Evolutionary conservation across 352 stramenopile species (phyloP).

Genomic region (Pythium pyrilobum): DNA sequence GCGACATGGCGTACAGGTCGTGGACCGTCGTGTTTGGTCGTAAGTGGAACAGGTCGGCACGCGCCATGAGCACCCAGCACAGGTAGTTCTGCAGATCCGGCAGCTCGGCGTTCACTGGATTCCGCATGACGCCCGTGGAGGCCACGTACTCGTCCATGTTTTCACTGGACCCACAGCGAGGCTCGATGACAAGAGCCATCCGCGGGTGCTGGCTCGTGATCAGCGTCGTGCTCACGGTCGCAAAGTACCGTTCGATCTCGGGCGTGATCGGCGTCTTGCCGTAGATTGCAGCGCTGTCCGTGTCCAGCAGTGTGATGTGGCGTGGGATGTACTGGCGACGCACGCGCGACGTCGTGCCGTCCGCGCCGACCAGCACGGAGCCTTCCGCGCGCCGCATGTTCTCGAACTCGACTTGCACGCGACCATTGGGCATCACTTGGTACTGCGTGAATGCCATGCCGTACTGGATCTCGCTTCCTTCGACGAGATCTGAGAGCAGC

Average conservation of each 20-base stretch:
- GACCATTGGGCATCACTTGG: conserved; percentile 32
- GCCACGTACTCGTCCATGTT: conserved; percentile 35
- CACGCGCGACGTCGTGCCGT: conserved; percentile 56
- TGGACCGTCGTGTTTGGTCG: conserved; percentile 23
- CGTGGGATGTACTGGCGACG: conserved; percentile 51
- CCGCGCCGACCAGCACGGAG: conserved; percentile 44
- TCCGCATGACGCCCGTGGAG: conserved; percentile 29
- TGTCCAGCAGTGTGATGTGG: conserved; percentile 48
- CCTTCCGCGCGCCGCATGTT: conserved; percentile 43
- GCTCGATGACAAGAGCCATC: conserved; percentile 60
- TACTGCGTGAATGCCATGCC: conserved; percentile 51
- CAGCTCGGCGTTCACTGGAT: background rate
- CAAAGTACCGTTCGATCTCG: conserved; percentile 43
- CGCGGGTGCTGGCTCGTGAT: conserved; percentile 34
- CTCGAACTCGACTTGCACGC: conserved; percentile 49
- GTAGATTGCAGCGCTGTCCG: conserved; percentile 62
- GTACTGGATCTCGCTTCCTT: conserved; percentile 40
- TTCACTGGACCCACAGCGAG: conserved; percentile 27
- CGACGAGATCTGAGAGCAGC: conserved; percentile 36
- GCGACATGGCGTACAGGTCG: conserved; percentile 42
- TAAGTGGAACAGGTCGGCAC: conserved; percentile 38
- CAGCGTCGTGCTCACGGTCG: conserved; percentile 44
- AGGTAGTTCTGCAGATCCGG: conserved; percentile 47
- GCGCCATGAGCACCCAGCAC: conserved; percentile 59
- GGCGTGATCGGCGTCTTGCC: conserved; percentile 58